Base-by-base conservation (phyloP, 2,329 filamentous ascomycete species). In the Sporothrix luriei region DNA sequence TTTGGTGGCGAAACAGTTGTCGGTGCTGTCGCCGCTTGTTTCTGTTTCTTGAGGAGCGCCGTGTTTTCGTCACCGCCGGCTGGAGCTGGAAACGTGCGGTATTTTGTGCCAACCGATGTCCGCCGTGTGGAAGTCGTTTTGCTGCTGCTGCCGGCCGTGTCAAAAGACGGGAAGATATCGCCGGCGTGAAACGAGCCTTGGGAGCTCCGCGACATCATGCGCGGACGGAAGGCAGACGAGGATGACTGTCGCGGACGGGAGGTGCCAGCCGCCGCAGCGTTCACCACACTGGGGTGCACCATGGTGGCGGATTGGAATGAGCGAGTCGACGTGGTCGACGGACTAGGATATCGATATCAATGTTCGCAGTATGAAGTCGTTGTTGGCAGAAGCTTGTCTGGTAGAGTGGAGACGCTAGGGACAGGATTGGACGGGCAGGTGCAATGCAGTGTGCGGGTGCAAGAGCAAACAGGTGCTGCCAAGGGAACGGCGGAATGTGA, bases 31-130 rank as follows among this genome's bases (percentile, higher is more conserved):
- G 75, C 74, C 43, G 55, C 21, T 69, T 40, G 62, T 71, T n/a
- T 51, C 19, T 61, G 33, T n/a, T 64, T 21, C 66, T 54, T 77
- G 65, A 73, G 75, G 57, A 76, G 4, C 68, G 75, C 19, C 82
- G 83, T 68, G 88, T 87, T 2, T 89, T 87, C 1, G 87, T 91
- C 91, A 19, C n/a, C 38, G 21, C 38, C 13, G 16, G 91, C 90
- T 46, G 88, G 84, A 0, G 90, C 91, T 2, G 91, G 91, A 75
- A 95, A 94, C 7, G 92, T 94, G 75, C 94, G 91, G 79, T 94
- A 95, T 76, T 90, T 61, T 14, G 38, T 89, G 73, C 88, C 82
- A 7, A 78, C 77, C 10, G 81, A 80, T 29, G 79, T 76, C 16
- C 81, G 81, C 49, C 82, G 69, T 29, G 57, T 48, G 2, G 55